These are phyloP conservation scores for Laguncularia racemosa DNA, from an alignment of 345 rosid species.

Conservation along the genomic window DNA sequence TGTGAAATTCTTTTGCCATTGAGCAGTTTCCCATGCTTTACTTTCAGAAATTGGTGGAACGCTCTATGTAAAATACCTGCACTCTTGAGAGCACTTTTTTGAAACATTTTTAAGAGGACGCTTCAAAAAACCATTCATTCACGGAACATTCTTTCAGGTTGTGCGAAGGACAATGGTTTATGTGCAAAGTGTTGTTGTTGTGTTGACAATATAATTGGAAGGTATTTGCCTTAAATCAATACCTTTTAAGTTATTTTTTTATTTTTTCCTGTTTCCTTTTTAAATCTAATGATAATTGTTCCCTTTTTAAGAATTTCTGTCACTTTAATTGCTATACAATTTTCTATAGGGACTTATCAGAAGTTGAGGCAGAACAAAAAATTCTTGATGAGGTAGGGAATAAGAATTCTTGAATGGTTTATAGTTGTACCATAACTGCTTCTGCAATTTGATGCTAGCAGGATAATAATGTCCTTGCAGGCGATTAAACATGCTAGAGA, in stretches of 20 bases:
- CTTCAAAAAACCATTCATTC: not conserved
- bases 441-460: constrained; percentile 8
- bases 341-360: constrained; percentile 50
- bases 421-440: not conserved
- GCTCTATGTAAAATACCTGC: too few relatives aligned
- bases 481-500: constrained; percentile 91
- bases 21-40: not conserved
- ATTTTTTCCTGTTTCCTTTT: not conserved
- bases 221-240: constrained; percentile 25
- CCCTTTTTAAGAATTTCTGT: not conserved
- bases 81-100: too few relatives aligned
- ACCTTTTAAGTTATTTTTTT: not conserved
- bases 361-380: constrained; percentile 81
- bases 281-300: not conserved
- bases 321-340: constrained; percentile 1
- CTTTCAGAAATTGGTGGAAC: too few relatives aligned
- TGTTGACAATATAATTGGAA: constrained; percentile 51
- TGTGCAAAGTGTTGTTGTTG: constrained; percentile 80
- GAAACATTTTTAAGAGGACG: not conserved
- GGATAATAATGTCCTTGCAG: constrained; percentile 26
- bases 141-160: constrained; percentile 33
- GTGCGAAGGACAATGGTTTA: constrained; percentile 90
- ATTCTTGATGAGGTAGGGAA: constrained; percentile 60
- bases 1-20: not conserved
- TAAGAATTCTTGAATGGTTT: not conserved